These are phyloP conservation scores for Mycena pura DNA, from an alignment of 768 basidiomycete species.

Conservation along the genomic window DNA sequence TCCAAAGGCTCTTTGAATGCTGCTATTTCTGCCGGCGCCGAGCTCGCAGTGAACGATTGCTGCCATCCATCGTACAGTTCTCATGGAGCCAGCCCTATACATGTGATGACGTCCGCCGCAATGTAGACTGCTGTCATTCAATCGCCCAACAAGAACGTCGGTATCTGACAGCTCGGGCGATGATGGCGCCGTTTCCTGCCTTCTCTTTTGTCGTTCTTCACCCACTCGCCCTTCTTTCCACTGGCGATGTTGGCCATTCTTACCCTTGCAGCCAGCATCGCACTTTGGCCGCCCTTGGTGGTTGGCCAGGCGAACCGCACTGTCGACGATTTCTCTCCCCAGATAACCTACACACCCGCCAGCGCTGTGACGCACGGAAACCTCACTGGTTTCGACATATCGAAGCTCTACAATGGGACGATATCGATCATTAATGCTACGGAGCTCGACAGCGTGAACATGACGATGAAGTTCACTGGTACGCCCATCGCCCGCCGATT, in stretches of 20 bases:
- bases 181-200: neutral
- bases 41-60: no score
- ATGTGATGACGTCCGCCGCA: no score
- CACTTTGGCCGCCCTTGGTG: neutral
- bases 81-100: no score
- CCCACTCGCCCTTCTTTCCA: neutral
- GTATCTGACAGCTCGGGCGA: neutral
- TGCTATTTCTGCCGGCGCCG: no score
- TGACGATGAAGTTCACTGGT: slow-evolving; percentile 27
- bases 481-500: neutral
- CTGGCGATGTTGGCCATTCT: neutral
- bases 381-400: slow-evolving; percentile 17
- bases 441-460: slow-evolving; percentile 1
- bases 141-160: no score
- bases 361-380: slow-evolving; percentile 5
- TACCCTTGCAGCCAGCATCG: neutral
- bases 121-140: no score
- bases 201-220: neutral
- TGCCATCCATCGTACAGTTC: no score
- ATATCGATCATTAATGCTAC: slow-evolving; percentile 13
- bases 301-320: slow-evolving; percentile 23
- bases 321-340: slow-evolving; percentile 19
- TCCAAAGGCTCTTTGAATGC: no score
- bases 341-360: slow-evolving; percentile 12
- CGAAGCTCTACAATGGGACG: slow-evolving; percentile 26